A percentile compares a stretch with the other conserved stretches of the same genome.
These are phyloP conservation scores for Kregervanrija delftensis DNA, from an alignment of 805 yeast species.

Conservation along the genomic window DNA sequence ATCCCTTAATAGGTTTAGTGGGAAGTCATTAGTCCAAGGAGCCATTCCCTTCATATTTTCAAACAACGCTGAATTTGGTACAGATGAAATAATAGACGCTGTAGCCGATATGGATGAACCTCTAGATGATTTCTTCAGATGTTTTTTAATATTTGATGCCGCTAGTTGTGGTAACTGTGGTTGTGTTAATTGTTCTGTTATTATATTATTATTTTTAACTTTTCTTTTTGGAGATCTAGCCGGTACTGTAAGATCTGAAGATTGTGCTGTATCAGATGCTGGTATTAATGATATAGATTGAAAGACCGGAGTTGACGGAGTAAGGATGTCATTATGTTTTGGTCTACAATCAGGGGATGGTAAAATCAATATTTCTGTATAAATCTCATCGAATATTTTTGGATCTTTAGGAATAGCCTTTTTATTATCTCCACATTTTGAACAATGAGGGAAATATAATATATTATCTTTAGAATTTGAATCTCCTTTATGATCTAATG, in stretches of 20 bases:
- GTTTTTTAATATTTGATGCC: conserved; percentile 8
- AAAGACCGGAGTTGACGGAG: conserved; percentile 3
- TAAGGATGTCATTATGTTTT: background rate
- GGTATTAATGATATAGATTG: too few species aligned
- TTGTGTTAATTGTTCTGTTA: conserved; percentile 1
- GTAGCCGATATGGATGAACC: conserved; percentile 29
- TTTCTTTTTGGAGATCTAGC: conserved; percentile 3
- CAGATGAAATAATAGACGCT: conserved; percentile 29
- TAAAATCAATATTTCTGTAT: conserved; percentile 9
- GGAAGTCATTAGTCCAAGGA: conserved; percentile 13
- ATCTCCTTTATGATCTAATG: background rate
- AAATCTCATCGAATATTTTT: conserved; percentile 13
- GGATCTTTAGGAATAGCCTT: conserved; percentile 20
- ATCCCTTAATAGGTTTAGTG: conserved; percentile 13
- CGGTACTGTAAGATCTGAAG: conserved; percentile 1
- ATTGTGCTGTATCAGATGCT: background rate
- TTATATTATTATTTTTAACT: background rate
- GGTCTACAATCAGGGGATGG: too few species aligned
- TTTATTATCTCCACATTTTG: conserved; percentile 13
- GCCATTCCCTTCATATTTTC: too few species aligned
- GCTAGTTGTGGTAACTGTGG: background rate
- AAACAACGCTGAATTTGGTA: conserved; percentile 3
- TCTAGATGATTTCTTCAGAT: conserved; percentile 25
- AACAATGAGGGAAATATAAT: conserved; percentile 22
- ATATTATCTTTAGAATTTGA: conserved; percentile 2